Evolutionary conservation across 1,284 basidiomycete genomes (phyloP), one percentile per base, ranked within the genome.

Genomic region (Cryptococcus maquisensis): DNA sequence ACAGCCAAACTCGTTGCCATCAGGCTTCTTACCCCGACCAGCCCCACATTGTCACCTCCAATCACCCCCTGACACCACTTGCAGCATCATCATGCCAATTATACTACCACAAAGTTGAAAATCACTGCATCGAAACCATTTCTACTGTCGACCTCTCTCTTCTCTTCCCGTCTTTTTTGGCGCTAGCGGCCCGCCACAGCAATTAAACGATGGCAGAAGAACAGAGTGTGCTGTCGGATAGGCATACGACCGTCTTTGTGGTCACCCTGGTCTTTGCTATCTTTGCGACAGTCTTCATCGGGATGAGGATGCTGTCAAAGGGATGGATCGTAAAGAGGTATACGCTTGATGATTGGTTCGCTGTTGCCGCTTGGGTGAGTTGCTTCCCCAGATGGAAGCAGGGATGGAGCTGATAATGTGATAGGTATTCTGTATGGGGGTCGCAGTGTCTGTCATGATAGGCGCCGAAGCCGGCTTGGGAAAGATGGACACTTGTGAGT

Each of bases 321-420:
- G 68, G 68, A 50, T 63, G 63, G 32, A 65, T 75, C n/a, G 64
- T 66, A n/a, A 61, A 61, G 49, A 65, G 64, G 40, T 45, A 57
- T 18, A 69, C 64, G 37, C 53, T 56, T 45, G 74, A 74, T 53
- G 74, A 76, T 56, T 64, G 55, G 32, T 58, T 73, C 21, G 67
- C 71, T 2, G 57, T 74, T 10, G 20, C 74, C 4, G 69, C 70
- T 39, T 76, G 74, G 72, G 69, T 74, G 52, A 61, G 70, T 64
- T 4, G 4, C 7, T 10, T 49, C n/a, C n/a, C n/a, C n/a, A n/a
- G n/a, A 28, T 1, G 37, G 16, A 15, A n/a, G 20, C 13, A 35
- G 7, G 49, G 16, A 9, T 23, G 15, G 18, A 23, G 47, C 56
- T 60, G 47, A 59, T 42, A 16, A n/a, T 16, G 8, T 44, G 2